Evolutionary conservation across 345 rosid species (phyloP).

Genomic region (Microthlaspi erraticum): DNA sequence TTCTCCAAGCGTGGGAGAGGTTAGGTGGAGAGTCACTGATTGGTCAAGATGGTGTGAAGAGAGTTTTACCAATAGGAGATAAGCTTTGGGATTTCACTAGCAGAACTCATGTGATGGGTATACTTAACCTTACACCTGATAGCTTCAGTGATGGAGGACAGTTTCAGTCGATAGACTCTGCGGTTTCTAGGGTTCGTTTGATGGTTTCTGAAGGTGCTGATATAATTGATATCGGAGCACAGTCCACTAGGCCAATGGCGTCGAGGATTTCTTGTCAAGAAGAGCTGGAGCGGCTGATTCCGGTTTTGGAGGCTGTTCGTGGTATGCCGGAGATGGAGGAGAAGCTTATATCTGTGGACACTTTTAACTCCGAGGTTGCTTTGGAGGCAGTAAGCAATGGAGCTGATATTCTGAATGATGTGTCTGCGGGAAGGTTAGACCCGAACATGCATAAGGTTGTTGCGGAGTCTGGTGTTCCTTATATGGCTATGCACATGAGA

Average conservation of each 20-base stretch:
- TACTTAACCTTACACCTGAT: constrained; percentile 91
- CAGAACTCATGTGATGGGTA: constrained; percentile 79
- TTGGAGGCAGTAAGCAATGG: constrained; percentile 76
- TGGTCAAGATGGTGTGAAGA: constrained; percentile 75
- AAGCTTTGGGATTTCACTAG: constrained; percentile 79
- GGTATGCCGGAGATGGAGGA: constrained; percentile 87
- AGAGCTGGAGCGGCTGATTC: constrained; percentile 74
- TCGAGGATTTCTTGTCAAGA: constrained; percentile 65
- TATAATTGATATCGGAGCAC: constrained; percentile 87
- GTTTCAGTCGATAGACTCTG: constrained; percentile 67
- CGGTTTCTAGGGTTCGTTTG: constrained; percentile 65
- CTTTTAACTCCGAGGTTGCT: constrained; percentile 88
- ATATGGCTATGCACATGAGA: constrained; percentile 94
- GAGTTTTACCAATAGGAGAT: constrained; percentile 83
- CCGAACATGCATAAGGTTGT: constrained; percentile 69
- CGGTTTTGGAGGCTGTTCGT: constrained; percentile 69
- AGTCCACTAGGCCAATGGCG: constrained; percentile 92
- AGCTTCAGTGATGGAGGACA: constrained; percentile 95
- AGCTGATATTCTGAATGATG: constrained; percentile 87
- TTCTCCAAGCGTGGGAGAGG: constrained; percentile 73
- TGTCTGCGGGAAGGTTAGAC: constrained; percentile 80
- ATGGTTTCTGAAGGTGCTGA: constrained; percentile 87
- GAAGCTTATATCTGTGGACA: constrained; percentile 80
- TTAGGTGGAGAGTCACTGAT: constrained; percentile 76
- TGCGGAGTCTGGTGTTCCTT: constrained; percentile 67